These are phyloP conservation scores for Macrotyloma uniflorum DNA, from an alignment of 306 rosid species.

Conservation along the genomic window DNA sequence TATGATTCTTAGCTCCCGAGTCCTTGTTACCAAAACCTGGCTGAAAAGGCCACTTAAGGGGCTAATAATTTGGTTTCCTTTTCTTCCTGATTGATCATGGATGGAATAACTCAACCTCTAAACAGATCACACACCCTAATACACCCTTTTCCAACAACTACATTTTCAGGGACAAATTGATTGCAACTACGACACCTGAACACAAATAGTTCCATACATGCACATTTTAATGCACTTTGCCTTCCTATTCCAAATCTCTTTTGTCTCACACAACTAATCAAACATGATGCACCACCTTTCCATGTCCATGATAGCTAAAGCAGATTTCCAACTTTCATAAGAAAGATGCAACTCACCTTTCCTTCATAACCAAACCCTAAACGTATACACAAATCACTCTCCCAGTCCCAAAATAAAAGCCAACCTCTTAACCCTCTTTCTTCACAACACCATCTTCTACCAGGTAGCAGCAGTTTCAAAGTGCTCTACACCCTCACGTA, in stretches of 20 bases:
- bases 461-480: not conserved
- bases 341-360: slow-evolving; percentile 11
- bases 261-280: slow-evolving; percentile 12
- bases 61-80: not conserved
- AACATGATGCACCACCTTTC: slow-evolving; percentile 39
- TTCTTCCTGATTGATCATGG: not conserved
- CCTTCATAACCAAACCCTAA: slow-evolving; percentile 26
- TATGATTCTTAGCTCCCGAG: slow-evolving; percentile 33
- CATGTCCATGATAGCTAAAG: slow-evolving; percentile 38
- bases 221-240: slow-evolving; percentile 6
- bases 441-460: not conserved
- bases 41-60: not conserved
- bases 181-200: slow-evolving; percentile 7
- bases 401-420: slow-evolving; percentile 36
- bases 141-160: slow-evolving; percentile 3
- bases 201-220: slow-evolving; percentile 27
- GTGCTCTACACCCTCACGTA: not conserved
- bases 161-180: slow-evolving; percentile 15
- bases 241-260: not conserved
- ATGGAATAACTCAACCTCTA: slow-evolving; percentile 26
- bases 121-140: slow-evolving; percentile 3
- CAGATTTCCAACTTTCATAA: not conserved
- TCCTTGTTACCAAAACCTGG: slow-evolving; percentile 28
- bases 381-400: not conserved
- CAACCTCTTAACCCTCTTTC: slow-evolving; percentile 16